Evolutionary conservation across 2,329 filamentous ascomycete genomes (phyloP).

Genomic region (Claviceps paspali): DNA sequence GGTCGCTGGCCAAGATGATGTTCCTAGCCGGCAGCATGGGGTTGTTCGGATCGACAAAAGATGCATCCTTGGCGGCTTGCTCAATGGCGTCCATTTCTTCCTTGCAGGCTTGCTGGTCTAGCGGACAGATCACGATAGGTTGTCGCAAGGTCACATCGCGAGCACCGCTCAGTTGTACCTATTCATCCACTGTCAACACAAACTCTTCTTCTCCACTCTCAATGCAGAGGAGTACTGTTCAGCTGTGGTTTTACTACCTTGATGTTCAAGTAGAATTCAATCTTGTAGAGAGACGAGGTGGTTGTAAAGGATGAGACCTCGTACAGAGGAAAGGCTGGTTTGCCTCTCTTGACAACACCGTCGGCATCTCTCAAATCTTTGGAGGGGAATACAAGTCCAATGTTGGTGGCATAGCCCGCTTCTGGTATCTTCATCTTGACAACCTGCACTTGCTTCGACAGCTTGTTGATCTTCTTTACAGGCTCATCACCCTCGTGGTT

Average conservation of each 20-base stretch:
- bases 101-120: conserved; percentile 90
- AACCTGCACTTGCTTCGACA: conserved; percentile 69
- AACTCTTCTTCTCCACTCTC: too few relatives aligned
- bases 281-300: conserved; percentile 87
- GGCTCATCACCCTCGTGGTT: conserved; percentile 96
- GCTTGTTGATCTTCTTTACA: conserved; percentile 71
- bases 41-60: conserved; percentile 72
- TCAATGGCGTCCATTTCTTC: conserved; percentile 98
- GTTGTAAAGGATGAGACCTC: conserved; percentile 85
- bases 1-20: conserved; percentile 68
- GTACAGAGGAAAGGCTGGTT: conserved; percentile 78
- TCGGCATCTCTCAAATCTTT: conserved; percentile 79
- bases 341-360: conserved; percentile 72
- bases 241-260: conserved; percentile 47
- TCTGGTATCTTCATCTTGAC: conserved; percentile 80
- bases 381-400: conserved; percentile 79
- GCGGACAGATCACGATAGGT: conserved; percentile 87
- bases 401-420: conserved; percentile 80
- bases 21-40: conserved; percentile 79
- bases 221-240: too few relatives aligned
- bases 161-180: conserved; percentile 80
- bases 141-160: conserved; percentile 80
- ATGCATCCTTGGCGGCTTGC: conserved; percentile 84
- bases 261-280: conserved; percentile 89
- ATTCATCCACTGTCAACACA: conserved; percentile 7